phyloP scores from a whole-genome alignment of 345 rosid genomes.

The Eucalyptus albens region DNA sequence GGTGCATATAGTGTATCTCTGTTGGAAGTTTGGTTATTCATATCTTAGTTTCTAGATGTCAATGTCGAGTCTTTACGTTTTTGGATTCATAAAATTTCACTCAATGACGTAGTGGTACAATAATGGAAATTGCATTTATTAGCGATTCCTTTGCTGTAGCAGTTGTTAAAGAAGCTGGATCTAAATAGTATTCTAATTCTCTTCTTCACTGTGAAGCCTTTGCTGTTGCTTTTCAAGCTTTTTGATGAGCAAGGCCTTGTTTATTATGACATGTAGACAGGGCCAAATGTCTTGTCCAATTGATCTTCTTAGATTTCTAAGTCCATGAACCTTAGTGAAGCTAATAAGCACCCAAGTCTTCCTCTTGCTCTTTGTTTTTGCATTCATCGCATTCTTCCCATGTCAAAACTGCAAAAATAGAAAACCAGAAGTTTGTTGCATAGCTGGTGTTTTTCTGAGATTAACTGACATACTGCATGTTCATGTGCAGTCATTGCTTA shows the following conservation, averaged over 20 bases:
- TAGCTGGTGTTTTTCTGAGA: not conserved
- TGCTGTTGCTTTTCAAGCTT: not conserved
- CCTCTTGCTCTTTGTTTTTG: not conserved
- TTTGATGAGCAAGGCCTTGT: not conserved
- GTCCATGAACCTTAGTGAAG: not conserved
- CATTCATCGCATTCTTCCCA: not conserved
- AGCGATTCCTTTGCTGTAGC: not conserved
- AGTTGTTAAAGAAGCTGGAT: not conserved
- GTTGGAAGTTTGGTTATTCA: not conserved
- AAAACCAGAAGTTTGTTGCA: not conserved
- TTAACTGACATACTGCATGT: not conserved
- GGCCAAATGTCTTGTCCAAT: not conserved
- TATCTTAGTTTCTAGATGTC: not conserved
- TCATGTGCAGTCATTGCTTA: constrained; percentile 59
- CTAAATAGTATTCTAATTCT: not conserved
- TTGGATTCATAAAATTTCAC: not conserved
- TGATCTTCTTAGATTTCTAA: not conserved
- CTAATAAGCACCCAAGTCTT: not conserved
- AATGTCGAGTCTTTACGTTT: not conserved
- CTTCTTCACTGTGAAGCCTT: not conserved
- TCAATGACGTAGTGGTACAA: not conserved
- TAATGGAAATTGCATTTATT: not conserved
- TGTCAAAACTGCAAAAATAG: not conserved
- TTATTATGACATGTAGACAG: not conserved
- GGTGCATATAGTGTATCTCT: constrained; percentile 20